Evolutionary conservation across 164 flowering plant species (phyloP), one percentile per base, ranked within the genome.

Genomic region (Nelumbo lutea): DNA sequence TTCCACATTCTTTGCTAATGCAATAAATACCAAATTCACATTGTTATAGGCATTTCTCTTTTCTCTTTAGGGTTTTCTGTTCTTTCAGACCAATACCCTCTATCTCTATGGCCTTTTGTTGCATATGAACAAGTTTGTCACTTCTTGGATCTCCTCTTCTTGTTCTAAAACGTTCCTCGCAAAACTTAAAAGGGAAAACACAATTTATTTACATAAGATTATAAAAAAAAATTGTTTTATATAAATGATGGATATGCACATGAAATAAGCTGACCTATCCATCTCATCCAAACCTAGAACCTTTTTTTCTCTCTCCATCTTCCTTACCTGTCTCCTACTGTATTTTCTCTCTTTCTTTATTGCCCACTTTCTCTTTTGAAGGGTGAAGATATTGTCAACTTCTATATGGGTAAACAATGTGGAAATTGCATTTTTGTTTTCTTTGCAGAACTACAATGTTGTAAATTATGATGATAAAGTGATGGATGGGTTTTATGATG

Each of bases 401-500:
- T 50, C 53, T n/a, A 11, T 11, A 2, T 53, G 57, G 14, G 14
- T 53, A 9, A 9, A 53, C 1, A 11, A 38, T 41, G 3, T 69
- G 50, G 5, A n/a, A 14, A 55, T 69, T 58, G 9, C 45, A 15
- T 10, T 40, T 66, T 52, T n/a, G 38, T 55, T 47, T 79, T 67
- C 42, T 69, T 6, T 83, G 96, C 96, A 95, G 99, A 92, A 80
- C 68, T 86, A 87, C 74, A 88, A 87, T 82, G 86, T 86, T 70
- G 80, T 95, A 71, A 85, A 89, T 76, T 95, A 92, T 77, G 88
- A 88, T 67, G 97, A 95, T 70, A 92, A 84, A 76, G 83, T 95
- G 74, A 66, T 79, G 67, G 97, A 95, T 77, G 99, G 99, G 56
- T 95, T 95, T 78, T 95, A 95, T 78, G 99, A 95, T 79, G 90